A percentile compares a stretch with the other conserved stretches of the same genome.
Conservation (phyloP, 2,329 filamentous ascomycete species). For the Dactylonectria macrodidyma region DNA sequence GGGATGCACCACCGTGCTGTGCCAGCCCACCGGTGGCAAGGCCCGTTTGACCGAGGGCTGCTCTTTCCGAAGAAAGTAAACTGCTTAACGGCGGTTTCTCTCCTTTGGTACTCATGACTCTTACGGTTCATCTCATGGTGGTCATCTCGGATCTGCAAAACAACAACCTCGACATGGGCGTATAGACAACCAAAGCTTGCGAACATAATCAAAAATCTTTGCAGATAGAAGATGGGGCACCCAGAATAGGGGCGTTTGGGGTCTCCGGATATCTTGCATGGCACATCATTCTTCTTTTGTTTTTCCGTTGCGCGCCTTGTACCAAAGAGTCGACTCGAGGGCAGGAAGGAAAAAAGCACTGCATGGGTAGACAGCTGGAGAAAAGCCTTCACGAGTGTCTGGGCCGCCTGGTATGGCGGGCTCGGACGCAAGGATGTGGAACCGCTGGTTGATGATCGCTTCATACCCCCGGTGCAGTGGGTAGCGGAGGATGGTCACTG, state of each 20-base stretch:
- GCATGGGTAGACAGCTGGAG: constrained; percentile 73
- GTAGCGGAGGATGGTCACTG: constrained; percentile 63
- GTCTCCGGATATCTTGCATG: constrained; percentile 87
- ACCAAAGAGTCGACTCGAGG: constrained; percentile 61
- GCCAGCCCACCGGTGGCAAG: constrained; percentile 99
- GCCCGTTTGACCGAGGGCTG: constrained; percentile 99
- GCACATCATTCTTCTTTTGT: constrained; percentile 65
- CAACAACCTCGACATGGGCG: constrained; percentile 64
- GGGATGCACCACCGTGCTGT: constrained; percentile 99
- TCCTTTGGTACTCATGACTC: constrained; percentile 65
- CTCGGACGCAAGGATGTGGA: constrained; percentile 73
- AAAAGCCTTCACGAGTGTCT: constrained; percentile 71
- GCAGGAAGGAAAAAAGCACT: constrained; percentile 61
- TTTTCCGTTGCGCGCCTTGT: constrained; percentile 63
- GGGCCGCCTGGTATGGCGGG: constrained; percentile 53
- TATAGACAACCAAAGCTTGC: constrained; percentile 63
- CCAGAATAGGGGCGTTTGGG: constrained; percentile 79
- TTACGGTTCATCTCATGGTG: constrained; percentile 65
- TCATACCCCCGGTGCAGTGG: constrained; percentile 71
- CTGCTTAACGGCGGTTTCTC: constrained; percentile 62
- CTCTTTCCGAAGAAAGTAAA: constrained; percentile 99
- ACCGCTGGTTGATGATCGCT: constrained; percentile 75
- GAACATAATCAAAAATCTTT: constrained; percentile 61
- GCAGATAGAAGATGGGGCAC: constrained; percentile 82
- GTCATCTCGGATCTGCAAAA: constrained; percentile 74